Evolutionary conservation across 208 protist species (phyloP).

Genomic region (Leishmania aethiopica): DNA sequence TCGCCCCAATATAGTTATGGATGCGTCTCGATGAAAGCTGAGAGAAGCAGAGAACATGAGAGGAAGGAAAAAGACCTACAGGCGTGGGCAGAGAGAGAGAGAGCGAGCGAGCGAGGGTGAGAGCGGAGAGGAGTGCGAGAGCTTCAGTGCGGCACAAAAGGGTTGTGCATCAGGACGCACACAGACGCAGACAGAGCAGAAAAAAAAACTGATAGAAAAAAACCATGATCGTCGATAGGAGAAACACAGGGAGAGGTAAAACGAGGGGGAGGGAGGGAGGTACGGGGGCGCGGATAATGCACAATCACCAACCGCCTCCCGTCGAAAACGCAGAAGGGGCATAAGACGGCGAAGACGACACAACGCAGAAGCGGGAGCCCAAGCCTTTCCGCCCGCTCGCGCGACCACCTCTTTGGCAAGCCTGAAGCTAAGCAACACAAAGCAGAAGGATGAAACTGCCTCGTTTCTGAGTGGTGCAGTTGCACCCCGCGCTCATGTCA

Average conservation of each 20-base stretch:
- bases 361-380: background rate
- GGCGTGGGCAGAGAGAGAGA: background rate
- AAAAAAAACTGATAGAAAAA: background rate
- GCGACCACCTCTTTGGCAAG: background rate
- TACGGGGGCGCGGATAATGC: background rate
- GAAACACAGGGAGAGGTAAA: background rate
- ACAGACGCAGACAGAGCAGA: background rate
- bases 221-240: background rate
- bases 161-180: background rate
- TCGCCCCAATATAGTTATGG: background rate
- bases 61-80: background rate
- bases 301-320: background rate
- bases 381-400: background rate
- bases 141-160: background rate
- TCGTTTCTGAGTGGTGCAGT: background rate
- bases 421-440: background rate
- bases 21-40: background rate
- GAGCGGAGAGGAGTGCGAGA: background rate
- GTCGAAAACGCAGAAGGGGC: background rate
- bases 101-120: background rate
- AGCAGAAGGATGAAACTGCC: background rate
- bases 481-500: background rate
- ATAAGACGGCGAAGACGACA: background rate
- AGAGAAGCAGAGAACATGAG: background rate
- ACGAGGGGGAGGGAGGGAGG: background rate